Percentiles rank a stretch among this genome's conserved stretches.
phyloP scores from a whole-genome alignment of 2,329 filamentous ascomycete species.

The Chaetomiaceae sp. region DNA sequence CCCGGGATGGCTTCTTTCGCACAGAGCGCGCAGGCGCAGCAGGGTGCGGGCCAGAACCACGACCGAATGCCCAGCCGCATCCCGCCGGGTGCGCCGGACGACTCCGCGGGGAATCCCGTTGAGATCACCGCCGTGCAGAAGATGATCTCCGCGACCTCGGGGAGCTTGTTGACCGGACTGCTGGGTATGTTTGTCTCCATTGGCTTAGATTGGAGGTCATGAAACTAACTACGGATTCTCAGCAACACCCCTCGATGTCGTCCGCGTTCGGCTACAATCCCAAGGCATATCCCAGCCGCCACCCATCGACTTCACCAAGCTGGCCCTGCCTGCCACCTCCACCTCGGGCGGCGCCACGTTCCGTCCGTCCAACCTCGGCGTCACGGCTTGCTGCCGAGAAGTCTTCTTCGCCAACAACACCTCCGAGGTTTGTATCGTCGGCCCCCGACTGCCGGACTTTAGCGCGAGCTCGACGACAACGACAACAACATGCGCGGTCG shows the following conservation, averaged over 20 bases:
- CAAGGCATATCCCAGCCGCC: slow-evolving; percentile 46
- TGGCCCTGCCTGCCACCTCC: slow-evolving; percentile 48
- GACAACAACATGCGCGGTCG: slow-evolving; percentile 60
- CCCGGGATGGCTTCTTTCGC: slow-evolving; percentile 17
- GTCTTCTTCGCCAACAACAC: slow-evolving; percentile 94
- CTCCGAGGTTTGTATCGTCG: slow-evolving; percentile 73
- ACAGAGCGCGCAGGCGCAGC: slow-evolving; percentile 17
- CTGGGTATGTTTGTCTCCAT: slow-evolving; percentile 55
- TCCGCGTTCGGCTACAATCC: slow-evolving; percentile 88
- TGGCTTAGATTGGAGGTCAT: background rate
- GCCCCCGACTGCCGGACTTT: slow-evolving; percentile 35
- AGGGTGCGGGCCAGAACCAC: slow-evolving; percentile 31
- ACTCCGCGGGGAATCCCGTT: slow-evolving; percentile 38
- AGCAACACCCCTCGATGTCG: slow-evolving; percentile 93
- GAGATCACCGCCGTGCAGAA: slow-evolving; percentile 81
- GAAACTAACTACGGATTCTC: slow-evolving; percentile 31
- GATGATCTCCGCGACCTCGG: slow-evolving; percentile 90
- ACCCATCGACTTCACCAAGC: slow-evolving; percentile 45
- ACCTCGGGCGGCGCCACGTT: slow-evolving; percentile 46
- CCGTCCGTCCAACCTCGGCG: slow-evolving; percentile 73
- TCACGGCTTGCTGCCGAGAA: slow-evolving; percentile 91
- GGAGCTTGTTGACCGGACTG: slow-evolving; percentile 82
- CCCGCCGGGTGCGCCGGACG: slow-evolving; percentile 31
- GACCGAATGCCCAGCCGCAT: slow-evolving; percentile 32
- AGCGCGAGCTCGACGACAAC: slow-evolving; percentile 37